Base-by-base conservation (phyloP, 495 filamentous ascomycete genomes). In the Amphirosellinia nigrospora region DNA sequence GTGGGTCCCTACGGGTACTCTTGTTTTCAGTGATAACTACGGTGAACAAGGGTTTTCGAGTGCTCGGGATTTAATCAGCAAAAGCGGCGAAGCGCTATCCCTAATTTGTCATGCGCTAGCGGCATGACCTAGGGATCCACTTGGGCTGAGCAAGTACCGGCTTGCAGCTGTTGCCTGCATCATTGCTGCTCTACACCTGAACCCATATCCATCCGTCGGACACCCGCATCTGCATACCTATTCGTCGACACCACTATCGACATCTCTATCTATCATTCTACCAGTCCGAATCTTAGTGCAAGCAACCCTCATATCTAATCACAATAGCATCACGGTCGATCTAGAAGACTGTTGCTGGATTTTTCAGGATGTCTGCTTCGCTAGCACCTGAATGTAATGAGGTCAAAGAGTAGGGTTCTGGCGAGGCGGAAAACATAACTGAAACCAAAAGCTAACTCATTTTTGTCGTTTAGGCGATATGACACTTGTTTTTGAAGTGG, bases 401-500 rank as follows among this genome's bases (percentile, higher is more conserved):
- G 71, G 86, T 92, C 72, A 97, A 97, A 83, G 93, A 96, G 93
- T 96, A 79, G 73, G 86, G n/a, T 41, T 60, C 21, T 50, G 0
- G 30, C 26, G 8, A 52, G 1, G 39, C 45, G n/a, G 23, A 26
- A 43, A 28, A 15, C 13, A 10, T 58, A 23, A 13, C 38, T 11
- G 30, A 48, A 36, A 39, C 26, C 8, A 2, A 11, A 38, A 68
- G 19, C 62, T 70, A 16, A 65, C 66, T 11, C 32, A 80, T 30
- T 73, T 59, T 30, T 21, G 26, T 6, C 26, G 10, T 43, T 9
- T 68, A 93, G 92, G 72, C 92, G 89, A 76, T 97, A 97, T 78
- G 94, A 97, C 76, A 92, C 89, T 56, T 97, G 94, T 80, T 97
- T 97, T 80, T 97, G 50, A 96, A 95, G 78, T 97, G 94, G 94